Evolutionary conservation across 306 rosid genomes (phyloP).

Genomic region (Morella rubra): DNA sequence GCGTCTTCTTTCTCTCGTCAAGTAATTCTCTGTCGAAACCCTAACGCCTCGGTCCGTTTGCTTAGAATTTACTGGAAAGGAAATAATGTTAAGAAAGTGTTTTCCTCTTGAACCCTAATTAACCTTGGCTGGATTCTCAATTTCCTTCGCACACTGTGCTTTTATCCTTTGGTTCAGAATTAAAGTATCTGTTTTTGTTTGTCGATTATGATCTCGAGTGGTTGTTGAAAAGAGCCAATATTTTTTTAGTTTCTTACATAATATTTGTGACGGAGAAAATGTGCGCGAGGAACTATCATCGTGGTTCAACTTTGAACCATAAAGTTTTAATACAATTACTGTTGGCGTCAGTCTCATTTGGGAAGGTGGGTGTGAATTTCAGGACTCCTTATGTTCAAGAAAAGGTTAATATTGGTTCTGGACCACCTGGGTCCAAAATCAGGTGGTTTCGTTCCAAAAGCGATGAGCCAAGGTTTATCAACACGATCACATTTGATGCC

Average conservation of each 20-base stretch:
- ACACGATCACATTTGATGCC: conserved; percentile 78
- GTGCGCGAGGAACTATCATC: background rate
- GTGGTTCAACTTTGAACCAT: background rate
- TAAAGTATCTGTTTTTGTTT: background rate
- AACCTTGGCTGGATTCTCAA: too few relatives aligned
- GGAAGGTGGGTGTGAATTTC: conserved; percentile 22
- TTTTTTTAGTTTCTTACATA: background rate
- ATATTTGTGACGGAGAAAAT: background rate
- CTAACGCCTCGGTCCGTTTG: conserved; percentile 6
- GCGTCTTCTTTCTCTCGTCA: conserved; percentile 87
- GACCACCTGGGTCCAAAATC: conserved; percentile 82
- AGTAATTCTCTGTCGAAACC: conserved; percentile 49
- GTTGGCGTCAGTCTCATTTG: background rate
- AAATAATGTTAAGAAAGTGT: background rate
- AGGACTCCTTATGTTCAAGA: conserved; percentile 95
- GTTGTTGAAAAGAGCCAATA: background rate
- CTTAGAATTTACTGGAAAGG: background rate
- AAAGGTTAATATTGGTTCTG: conserved; percentile 79
- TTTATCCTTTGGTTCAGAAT: background rate
- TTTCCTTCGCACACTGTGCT: too few relatives aligned
- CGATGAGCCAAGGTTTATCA: conserved; percentile 75
- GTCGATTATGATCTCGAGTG: background rate
- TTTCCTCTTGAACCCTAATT: conserved; percentile 5
- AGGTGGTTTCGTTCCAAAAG: conserved; percentile 89
- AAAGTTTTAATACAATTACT: background rate